phyloP scores from a whole-genome alignment of 2,329 filamentous ascomycete genomes.

The Aotearoamyces nothofagi region DNA sequence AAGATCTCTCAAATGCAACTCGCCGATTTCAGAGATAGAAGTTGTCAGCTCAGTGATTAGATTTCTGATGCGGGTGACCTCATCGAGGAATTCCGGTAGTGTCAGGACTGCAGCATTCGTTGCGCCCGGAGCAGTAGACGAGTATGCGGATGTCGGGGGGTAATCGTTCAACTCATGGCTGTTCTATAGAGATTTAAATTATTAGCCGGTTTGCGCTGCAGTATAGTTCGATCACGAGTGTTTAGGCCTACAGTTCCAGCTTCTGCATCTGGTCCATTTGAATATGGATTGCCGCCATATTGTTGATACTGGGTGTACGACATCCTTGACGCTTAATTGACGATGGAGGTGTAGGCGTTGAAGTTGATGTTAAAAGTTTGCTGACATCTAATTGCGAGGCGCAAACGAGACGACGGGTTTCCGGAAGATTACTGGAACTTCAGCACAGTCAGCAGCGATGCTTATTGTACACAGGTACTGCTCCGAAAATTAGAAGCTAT shows the following conservation, averaged over 20 bases:
- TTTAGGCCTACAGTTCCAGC: conserved; percentile 9
- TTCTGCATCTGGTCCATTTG: conserved; percentile 30
- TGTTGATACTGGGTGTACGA: conserved; percentile 46
- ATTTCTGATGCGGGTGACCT: conserved; percentile 49
- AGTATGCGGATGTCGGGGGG: conserved; percentile 13
- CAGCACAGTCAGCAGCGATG: no score
- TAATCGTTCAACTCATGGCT: conserved; percentile 15
- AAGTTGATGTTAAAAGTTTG: no score
- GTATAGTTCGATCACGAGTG: no score
- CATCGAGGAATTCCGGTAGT: conserved; percentile 52
- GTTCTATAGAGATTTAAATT: no score
- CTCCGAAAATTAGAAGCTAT: no score
- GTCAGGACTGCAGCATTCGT: conserved; percentile 27
- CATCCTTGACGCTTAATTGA: no score
- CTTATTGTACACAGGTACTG: no score
- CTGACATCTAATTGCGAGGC: no score
- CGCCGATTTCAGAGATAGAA: conserved; percentile 52
- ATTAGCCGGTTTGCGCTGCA: no score
- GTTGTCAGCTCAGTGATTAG: conserved; percentile 52
- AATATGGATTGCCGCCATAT: conserved; percentile 41
- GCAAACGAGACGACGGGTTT: no score
- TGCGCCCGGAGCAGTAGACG: conserved; percentile 12
- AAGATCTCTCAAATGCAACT: conserved; percentile 57
- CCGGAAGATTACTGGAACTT: no score
- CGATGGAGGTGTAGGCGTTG: no score